These are phyloP conservation scores for Chenopodium formosanum DNA, from an alignment of 148 eudicot genomes.

Conservation along the genomic window DNA sequence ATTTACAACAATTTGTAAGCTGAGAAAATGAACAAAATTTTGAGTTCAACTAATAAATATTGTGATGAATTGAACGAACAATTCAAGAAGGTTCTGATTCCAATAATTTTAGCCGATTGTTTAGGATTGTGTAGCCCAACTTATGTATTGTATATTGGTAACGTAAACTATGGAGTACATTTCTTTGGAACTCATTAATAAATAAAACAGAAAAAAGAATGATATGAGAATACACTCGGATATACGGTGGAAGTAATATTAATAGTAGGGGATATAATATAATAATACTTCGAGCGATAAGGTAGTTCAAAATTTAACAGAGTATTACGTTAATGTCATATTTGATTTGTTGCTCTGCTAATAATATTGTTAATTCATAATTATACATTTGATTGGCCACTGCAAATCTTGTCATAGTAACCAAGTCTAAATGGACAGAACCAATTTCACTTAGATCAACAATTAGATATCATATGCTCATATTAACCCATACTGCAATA, in stretches of 20 bases:
- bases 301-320: background rate
- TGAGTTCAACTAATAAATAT: background rate
- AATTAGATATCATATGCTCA: background rate
- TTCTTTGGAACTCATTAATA: too few relatives aligned
- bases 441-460: background rate
- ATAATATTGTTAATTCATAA: background rate
- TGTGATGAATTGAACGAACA: too few relatives aligned
- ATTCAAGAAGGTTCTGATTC: too few relatives aligned
- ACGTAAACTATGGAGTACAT: background rate
- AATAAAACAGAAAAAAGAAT: too few relatives aligned
- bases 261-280: too few relatives aligned
- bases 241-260: background rate
- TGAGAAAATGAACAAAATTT: background rate
- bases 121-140: conserved; percentile 9
- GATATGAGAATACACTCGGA: too few relatives aligned
- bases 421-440: background rate
- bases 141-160: background rate
- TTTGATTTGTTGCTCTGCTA: background rate
- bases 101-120: background rate
- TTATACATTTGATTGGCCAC: background rate
- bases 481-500: background rate
- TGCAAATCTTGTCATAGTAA: background rate
- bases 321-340: background rate
- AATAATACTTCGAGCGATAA: too few relatives aligned
- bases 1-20: background rate